Evolutionary conservation across 768 basidiomycete species (phyloP).

Genomic region (Boletus tylopilopsis): DNA sequence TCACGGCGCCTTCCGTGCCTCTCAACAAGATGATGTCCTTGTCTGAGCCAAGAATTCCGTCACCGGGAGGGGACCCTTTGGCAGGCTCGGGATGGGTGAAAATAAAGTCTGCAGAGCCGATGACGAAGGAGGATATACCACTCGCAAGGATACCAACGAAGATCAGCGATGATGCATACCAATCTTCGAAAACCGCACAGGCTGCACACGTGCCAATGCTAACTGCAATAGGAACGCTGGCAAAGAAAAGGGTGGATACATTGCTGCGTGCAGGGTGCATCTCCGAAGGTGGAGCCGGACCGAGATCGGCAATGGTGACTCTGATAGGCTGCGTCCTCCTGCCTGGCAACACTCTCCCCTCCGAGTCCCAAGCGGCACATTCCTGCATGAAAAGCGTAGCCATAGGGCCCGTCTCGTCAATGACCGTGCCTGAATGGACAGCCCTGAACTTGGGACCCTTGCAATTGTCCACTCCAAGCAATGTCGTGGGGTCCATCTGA

Average conservation of each 20-base stretch:
- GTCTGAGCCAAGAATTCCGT: conserved; percentile 24
- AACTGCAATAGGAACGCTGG: conserved; percentile 17
- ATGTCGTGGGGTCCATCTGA: conserved; percentile 15
- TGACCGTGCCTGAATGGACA: conserved; percentile 56
- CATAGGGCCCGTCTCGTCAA: conserved; percentile 45
- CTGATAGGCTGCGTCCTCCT: conserved; percentile 9
- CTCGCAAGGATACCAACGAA: conserved; percentile 28
- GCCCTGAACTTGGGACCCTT: conserved; percentile 67
- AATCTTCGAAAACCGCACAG: conserved; percentile 22
- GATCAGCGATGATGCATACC: conserved; percentile 26
- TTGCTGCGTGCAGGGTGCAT: conserved; percentile 2
- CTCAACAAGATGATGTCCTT: conserved; percentile 23
- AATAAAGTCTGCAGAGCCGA: conserved; percentile 23
- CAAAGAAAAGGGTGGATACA: conserved; percentile 2
- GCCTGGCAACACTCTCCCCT: conserved; percentile 6
- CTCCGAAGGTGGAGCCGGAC: conserved; percentile 4
- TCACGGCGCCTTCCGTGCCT: conserved; percentile 28
- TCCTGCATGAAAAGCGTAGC: conserved; percentile 45
- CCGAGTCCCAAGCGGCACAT: conserved; percentile 9
- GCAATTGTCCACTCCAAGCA: conserved; percentile 14
- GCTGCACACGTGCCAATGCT: conserved; percentile 21
- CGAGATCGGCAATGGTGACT: conserved; percentile 9
- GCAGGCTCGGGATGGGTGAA: conserved; percentile 25
- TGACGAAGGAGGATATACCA: conserved; percentile 24
- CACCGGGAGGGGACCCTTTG: conserved; percentile 23